Evolutionary conservation across 176 grass and related monocot genomes (phyloP), one percentile per base, ranked within the genome.

Genomic region (Rhipidocladum racemiflorum): DNA sequence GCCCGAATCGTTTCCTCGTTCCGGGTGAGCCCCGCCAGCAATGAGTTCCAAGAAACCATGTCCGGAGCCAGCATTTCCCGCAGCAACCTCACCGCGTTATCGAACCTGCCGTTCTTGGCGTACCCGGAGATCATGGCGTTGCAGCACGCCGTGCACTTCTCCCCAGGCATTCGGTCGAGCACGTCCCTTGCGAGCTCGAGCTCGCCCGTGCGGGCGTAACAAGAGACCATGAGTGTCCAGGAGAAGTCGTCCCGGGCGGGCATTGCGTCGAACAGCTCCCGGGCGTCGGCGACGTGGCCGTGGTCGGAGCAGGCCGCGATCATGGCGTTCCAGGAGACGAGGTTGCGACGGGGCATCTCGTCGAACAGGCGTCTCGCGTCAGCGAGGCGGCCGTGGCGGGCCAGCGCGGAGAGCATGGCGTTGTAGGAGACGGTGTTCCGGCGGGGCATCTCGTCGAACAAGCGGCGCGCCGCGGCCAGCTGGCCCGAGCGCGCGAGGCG

Each of bases 61-160:
- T 88, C 61, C 0, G 65, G 77, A 12, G 38, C 7, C 16, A 73
- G 78, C 86, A 91, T 91, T 17, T 71, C 67, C n/a, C 32, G 53
- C 27, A 88, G 68, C 65, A 91, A 49, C 42, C 34, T 59, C 13
- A 88, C 40, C 4, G 82, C 90, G 16, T 91, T 73, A 16, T 85
- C 66, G 2, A 78, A 91, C 61, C 73, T 82, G 28, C 73, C 56
- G 17, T 69, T 88, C 73, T 88, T 91, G 23, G 86, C 78, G 59
- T 91, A 91, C 24, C 82, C 89, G 2, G 82, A 88, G 39, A 91
- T 83, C 90, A 88, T 85, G 32, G 86, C 77, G 14, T 91, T 91
- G 82, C 83, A 91, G 77, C 86, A 88, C 20, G 69, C 60, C 12
- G 71, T 38, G 65, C 78, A 85, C 82, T 88, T 91, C 16, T 75